These are phyloP conservation scores for Colletotrichum gloeosporioides DNA, from an alignment of 2,329 filamentous ascomycete species.

Conservation along the genomic window DNA sequence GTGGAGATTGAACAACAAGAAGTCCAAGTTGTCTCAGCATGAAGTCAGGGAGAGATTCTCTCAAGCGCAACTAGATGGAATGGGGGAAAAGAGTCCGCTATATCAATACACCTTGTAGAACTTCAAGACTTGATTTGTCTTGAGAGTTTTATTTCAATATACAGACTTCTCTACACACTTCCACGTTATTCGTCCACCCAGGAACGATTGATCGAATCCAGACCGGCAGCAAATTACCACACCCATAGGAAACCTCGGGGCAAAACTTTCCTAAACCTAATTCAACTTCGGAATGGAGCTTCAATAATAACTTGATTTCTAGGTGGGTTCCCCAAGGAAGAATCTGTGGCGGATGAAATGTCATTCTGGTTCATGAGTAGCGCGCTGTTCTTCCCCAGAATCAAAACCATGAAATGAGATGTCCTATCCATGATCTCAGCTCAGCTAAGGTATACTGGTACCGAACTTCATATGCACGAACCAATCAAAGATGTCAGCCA, in stretches of 20 bases:
- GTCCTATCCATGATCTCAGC: neutral
- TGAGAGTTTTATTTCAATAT: neutral
- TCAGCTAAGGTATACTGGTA: neutral
- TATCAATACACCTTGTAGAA: slow-evolving; percentile 8
- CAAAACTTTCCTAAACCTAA: too few species aligned
- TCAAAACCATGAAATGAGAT: neutral
- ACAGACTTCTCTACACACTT: neutral
- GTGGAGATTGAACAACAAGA: slow-evolving; percentile 28
- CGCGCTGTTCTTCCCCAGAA: neutral
- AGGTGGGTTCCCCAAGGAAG: neutral
- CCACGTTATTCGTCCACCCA: too few species aligned
- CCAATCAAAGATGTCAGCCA: neutral
- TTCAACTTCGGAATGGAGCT: too few species aligned
- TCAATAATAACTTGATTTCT: neutral
- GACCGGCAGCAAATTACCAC: too few species aligned
- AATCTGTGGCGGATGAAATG: neutral
- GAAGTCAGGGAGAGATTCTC: slow-evolving; percentile 32
- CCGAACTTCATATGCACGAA: neutral
- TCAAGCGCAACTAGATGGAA: slow-evolving; percentile 3
- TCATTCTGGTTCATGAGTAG: neutral
- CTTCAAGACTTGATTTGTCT: neutral
- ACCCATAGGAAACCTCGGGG: too few species aligned
- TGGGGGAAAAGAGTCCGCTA: neutral
- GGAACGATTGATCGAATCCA: too few species aligned
- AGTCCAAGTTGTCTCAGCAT: slow-evolving; percentile 25